Evolutionary conservation across 2,329 filamentous ascomycete genomes (phyloP).

Genomic region (Arthrocladium fulminans): DNA sequence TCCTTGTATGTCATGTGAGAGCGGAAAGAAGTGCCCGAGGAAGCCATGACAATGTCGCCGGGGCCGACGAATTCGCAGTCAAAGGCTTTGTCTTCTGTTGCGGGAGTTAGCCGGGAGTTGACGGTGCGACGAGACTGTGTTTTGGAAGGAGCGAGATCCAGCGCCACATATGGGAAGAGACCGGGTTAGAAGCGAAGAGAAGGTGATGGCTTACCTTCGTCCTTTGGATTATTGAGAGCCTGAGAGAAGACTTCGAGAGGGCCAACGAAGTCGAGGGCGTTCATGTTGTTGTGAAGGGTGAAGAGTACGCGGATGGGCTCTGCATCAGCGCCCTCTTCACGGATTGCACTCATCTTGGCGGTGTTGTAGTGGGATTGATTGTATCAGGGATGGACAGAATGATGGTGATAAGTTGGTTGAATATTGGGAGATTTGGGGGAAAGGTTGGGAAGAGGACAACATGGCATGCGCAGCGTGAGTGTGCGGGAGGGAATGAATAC

Average conservation of each 20-base stretch:
- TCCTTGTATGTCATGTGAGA: constrained; percentile 72
- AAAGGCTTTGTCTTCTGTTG: constrained; percentile 47
- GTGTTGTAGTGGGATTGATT: constrained; percentile 8
- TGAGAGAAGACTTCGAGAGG: constrained; percentile 50
- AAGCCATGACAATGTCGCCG: constrained; percentile 40
- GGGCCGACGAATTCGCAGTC: constrained; percentile 44
- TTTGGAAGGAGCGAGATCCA: not conserved
- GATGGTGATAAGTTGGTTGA: no score
- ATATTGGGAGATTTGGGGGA: no score
- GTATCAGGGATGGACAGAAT: not conserved
- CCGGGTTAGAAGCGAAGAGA: no score
- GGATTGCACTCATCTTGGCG: constrained; percentile 42
- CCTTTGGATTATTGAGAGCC: constrained; percentile 46
- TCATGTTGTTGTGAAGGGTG: constrained; percentile 47
- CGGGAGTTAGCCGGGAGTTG: constrained; percentile 19
- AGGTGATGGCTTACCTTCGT: constrained; percentile 34
- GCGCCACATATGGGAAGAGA: no score
- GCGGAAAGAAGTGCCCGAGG: constrained; percentile 59
- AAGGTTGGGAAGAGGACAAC: no score
- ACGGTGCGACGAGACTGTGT: constrained; percentile 16
- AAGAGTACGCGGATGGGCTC: constrained; percentile 53
- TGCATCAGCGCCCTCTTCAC: constrained; percentile 32
- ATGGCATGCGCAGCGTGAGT: not conserved
- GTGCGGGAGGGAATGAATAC: no score
- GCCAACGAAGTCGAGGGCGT: constrained; percentile 49